phyloP scores from a whole-genome alignment of 495 filamentous ascomycete species.

The Tuber calosporum region DNA sequence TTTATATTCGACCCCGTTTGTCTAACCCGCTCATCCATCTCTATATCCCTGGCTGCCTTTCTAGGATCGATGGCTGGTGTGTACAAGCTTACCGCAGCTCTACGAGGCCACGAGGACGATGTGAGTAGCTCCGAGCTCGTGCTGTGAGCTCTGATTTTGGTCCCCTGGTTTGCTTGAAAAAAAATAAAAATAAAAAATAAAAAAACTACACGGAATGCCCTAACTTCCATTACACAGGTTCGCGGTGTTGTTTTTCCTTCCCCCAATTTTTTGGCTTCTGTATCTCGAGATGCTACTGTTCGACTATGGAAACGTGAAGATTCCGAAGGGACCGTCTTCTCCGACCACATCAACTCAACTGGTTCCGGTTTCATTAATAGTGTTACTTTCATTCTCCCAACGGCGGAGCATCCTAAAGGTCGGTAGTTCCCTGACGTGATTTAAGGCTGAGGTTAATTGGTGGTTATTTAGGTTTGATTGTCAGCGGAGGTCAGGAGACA shows the following conservation, averaged over 20 bases:
- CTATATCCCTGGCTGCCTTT: background rate
- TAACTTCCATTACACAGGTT: conserved; percentile 54
- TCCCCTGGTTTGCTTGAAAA: conserved; percentile 1
- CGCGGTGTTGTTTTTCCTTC: conserved; percentile 75
- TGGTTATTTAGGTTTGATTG: conserved; percentile 55
- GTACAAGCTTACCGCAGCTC: conserved; percentile 76
- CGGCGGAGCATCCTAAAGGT: conserved; percentile 57
- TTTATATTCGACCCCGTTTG: background rate
- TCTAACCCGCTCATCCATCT: background rate
- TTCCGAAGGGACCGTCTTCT: conserved; percentile 60
- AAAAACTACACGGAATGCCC: conserved; percentile 20
- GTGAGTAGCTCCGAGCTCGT: conserved; percentile 49
- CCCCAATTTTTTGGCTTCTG: conserved; percentile 66
- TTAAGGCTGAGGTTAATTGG: conserved; percentile 4
- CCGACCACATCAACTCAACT: conserved; percentile 65
- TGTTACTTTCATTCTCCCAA: conserved; percentile 67
- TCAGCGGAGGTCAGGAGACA: conserved; percentile 81
- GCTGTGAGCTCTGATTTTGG: conserved; percentile 13
- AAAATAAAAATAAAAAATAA: background rate
- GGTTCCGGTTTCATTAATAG: conserved; percentile 78
- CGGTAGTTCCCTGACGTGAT: conserved; percentile 7
- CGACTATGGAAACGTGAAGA: conserved; percentile 69
- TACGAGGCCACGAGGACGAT: conserved; percentile 75
- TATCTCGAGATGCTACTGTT: conserved; percentile 85
- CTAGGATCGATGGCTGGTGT: conserved; percentile 46